Evolutionary conservation across 352 stramenopile species (phyloP).

Genomic region (Globisporangium echinulatum): DNA sequence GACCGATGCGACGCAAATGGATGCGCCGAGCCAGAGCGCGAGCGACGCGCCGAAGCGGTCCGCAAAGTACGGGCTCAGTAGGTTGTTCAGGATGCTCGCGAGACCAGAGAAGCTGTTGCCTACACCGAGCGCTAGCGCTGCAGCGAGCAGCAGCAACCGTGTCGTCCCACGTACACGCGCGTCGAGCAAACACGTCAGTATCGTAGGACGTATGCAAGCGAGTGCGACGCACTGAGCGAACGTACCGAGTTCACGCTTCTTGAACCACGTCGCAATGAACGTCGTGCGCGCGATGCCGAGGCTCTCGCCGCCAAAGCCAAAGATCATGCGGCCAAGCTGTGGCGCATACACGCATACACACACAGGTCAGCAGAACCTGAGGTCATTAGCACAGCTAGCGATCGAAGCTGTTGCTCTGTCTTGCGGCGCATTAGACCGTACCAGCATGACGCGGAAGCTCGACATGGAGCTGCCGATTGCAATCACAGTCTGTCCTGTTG

Average conservation of each 20-base stretch:
- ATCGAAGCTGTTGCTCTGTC: too few species aligned
- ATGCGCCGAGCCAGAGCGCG: conserved; percentile 62
- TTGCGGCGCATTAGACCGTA: not conserved
- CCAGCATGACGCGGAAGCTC: conserved; percentile 40
- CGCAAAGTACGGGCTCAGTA: conserved; percentile 61
- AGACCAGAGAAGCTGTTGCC: conserved; percentile 62
- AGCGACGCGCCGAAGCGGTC: conserved; percentile 34
- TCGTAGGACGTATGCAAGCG: too few species aligned
- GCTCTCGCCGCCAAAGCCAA: conserved; percentile 79
- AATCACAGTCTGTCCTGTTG: conserved; percentile 59
- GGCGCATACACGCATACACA: conserved; percentile 10
- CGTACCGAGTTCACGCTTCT: conserved; percentile 61
- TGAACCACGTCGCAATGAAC: conserved; percentile 79
- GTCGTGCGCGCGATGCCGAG: conserved; percentile 67
- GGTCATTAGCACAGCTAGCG: too few species aligned
- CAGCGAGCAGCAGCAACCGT: too few species aligned
- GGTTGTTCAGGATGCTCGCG: conserved; percentile 77
- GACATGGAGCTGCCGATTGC: conserved; percentile 47
- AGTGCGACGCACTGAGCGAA: not conserved
- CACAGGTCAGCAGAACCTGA: not conserved
- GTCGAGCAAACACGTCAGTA: not conserved
- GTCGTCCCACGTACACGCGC: too few species aligned
- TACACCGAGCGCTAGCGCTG: conserved; percentile 80
- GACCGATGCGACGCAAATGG: conserved; percentile 40
- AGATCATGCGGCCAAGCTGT: conserved; percentile 70